Base-by-base conservation (phyloP, 176 grass and related monocot species). In the Oryza officinalis region DNA sequence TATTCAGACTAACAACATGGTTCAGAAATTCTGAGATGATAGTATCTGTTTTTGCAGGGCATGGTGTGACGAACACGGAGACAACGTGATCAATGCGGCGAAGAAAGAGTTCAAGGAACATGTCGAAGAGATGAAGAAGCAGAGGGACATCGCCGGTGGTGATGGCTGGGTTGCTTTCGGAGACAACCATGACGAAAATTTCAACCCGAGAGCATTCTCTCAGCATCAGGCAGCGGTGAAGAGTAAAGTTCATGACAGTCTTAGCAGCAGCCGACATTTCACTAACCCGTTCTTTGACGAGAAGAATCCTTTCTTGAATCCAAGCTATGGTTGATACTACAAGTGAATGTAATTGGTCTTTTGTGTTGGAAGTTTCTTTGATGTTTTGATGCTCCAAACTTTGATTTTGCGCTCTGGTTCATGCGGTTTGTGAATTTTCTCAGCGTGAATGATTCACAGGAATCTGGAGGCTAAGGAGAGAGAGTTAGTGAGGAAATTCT, bases 11-110 rank as follows among this genome's bases (percentile, higher is more conserved):
- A 5, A 50, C 15, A 17, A 30, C 4, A 23, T 11, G 15, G 13
- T 71, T 47, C 32, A 0, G 4, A 45, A 23, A 33, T 37, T 46
- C 44, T 86, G 2, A 86, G 25, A 81, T 6, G 10, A 17, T 18
- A 26, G 0, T 27, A 18, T 57, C 17, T 61, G 6, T 6, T 50
- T 73, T 69, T 75, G 64, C 38, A 94, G 95, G 88, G 69, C 88
- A 60, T 97, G 92, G 95, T 94, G 95, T 12, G 95, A 94, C 6
- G 77, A 78, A 71, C 86, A 94, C 17, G 92, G 95, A 8, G 88
- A 91, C 28, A 69, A 80, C 0, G 90, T 97, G 76, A 86, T 97
- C 82, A 32, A 92, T 13, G 86, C 92, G 0, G 88, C 94, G 4
- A 86, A 89, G 41, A 93, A 93, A 78, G 95, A 85, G 75, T 91